Conservation (phyloP, 805 yeast genomes). For the Candida maltosa region DNA sequence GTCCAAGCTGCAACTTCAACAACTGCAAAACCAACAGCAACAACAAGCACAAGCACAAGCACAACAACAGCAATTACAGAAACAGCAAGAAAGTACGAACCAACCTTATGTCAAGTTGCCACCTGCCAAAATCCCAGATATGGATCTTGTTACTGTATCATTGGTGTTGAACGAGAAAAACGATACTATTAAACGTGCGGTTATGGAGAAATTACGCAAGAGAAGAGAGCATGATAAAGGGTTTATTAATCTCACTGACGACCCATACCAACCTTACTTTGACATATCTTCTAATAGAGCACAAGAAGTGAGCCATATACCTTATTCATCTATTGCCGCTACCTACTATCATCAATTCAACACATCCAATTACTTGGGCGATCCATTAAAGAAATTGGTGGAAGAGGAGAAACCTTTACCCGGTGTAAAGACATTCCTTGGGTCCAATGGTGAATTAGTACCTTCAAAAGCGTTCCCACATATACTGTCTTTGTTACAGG, state of each 20-base stretch:
- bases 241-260: constrained; percentile 84
- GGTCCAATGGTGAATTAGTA: constrained; percentile 48
- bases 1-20: constrained; percentile 11
- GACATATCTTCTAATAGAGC: constrained; percentile 49
- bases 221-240: constrained; percentile 68
- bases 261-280: constrained; percentile 77
- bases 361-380: constrained; percentile 51
- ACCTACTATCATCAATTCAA: constrained; percentile 64
- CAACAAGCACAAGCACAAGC: constrained; percentile 9
- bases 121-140: constrained; percentile 88
- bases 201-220: constrained; percentile 75
- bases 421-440: constrained; percentile 44
- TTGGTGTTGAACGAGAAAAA: constrained; percentile 71
- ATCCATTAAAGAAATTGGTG: constrained; percentile 35
- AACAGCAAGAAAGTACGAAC: constrained; percentile 26
- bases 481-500: constrained; percentile 36
- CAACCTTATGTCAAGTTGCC: constrained; percentile 87
- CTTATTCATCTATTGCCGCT: constrained; percentile 74
- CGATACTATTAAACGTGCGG: constrained; percentile 76
- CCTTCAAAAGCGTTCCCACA: constrained; percentile 48
- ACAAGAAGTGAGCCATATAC: constrained; percentile 61
- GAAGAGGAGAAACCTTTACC: constrained; percentile 48
- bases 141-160: constrained; percentile 82
- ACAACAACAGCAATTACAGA: constrained; percentile 11
- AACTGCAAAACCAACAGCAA: neutral